Conservation (phyloP, 768 basidiomycete genomes). For the Tubosaeta sp. region DNA sequence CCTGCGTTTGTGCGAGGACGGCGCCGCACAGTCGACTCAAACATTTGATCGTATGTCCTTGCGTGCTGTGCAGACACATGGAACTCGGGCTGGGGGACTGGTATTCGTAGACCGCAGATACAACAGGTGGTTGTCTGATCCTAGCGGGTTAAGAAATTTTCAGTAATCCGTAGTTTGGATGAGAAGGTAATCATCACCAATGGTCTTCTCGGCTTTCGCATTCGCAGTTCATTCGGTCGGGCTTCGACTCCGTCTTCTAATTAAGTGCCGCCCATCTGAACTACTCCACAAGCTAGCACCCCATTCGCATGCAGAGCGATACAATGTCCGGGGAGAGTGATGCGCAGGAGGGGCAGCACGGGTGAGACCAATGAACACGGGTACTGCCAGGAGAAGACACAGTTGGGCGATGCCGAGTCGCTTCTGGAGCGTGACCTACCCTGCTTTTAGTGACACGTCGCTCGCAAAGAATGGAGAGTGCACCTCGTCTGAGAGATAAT, state of each 20-base stretch:
- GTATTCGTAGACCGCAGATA: not conserved
- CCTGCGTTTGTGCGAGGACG: slow-evolving; percentile 9
- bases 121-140: not conserved
- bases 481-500: slow-evolving; percentile 80
- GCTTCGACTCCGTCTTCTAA: slow-evolving; percentile 29
- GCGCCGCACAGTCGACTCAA: not conserved
- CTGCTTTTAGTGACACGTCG: not conserved
- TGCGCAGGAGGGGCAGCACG: slow-evolving; percentile 51
- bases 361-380: slow-evolving; percentile 84
- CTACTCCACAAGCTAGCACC: slow-evolving; percentile 58
- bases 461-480: not conserved
- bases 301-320: slow-evolving; percentile 47
- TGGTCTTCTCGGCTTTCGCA: slow-evolving; percentile 12
- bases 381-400: slow-evolving; percentile 73
- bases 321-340: slow-evolving; percentile 2
- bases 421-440: slow-evolving; percentile 80
- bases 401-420: slow-evolving; percentile 87
- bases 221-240: slow-evolving; percentile 14
- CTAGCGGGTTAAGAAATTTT: not conserved
- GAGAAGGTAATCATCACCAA: slow-evolving; percentile 4
- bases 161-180: not conserved
- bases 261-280: slow-evolving; percentile 32
- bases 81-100: not conserved
- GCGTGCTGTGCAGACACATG: not conserved
- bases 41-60: not conserved